phyloP scores from a whole-genome alignment of 352 stramenopile species.

The Phytophthora vignae region DNA sequence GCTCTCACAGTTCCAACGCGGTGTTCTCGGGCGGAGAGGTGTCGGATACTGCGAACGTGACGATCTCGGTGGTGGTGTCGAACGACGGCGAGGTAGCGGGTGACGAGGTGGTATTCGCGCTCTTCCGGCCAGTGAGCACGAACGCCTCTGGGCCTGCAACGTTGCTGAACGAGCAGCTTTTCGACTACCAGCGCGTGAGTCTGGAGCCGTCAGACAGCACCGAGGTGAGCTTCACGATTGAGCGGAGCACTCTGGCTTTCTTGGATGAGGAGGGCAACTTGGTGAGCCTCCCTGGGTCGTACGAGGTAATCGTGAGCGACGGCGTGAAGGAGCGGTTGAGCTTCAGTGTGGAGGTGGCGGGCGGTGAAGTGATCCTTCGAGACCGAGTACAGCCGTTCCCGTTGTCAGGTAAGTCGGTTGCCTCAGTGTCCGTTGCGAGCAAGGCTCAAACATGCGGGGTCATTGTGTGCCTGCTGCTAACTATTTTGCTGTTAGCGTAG shows the following conservation, averaged over 20 bases:
- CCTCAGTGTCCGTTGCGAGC: too few relatives aligned
- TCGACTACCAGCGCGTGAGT: conserved; percentile 59
- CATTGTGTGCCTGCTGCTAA: too few relatives aligned
- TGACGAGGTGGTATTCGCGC: conserved; percentile 74
- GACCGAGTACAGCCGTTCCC: neutral
- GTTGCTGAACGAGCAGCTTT: conserved; percentile 74
- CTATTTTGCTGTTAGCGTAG: too few relatives aligned
- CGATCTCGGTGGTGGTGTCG: conserved; percentile 50
- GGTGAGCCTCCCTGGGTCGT: conserved; percentile 60
- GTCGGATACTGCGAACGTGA: conserved; percentile 38
- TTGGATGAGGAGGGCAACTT: conserved; percentile 54
- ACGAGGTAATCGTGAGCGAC: conserved; percentile 75
- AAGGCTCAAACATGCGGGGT: too few relatives aligned
- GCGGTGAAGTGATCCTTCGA: neutral
- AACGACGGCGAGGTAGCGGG: conserved; percentile 59
- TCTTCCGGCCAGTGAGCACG: conserved; percentile 65
- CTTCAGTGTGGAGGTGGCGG: conserved; percentile 30
- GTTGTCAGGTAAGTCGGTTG: too few relatives aligned
- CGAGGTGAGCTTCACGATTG: conserved; percentile 16
- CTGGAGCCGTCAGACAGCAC: conserved; percentile 35
- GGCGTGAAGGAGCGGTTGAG: conserved; percentile 58
- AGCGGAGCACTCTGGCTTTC: conserved; percentile 43
- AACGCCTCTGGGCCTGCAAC: conserved; percentile 55
- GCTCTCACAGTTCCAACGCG: neutral
- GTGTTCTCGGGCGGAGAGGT: conserved; percentile 18